phyloP scores from a whole-genome alignment of 2,329 filamentous ascomycete genomes.

The Pyrenophora tritici-repentis region DNA sequence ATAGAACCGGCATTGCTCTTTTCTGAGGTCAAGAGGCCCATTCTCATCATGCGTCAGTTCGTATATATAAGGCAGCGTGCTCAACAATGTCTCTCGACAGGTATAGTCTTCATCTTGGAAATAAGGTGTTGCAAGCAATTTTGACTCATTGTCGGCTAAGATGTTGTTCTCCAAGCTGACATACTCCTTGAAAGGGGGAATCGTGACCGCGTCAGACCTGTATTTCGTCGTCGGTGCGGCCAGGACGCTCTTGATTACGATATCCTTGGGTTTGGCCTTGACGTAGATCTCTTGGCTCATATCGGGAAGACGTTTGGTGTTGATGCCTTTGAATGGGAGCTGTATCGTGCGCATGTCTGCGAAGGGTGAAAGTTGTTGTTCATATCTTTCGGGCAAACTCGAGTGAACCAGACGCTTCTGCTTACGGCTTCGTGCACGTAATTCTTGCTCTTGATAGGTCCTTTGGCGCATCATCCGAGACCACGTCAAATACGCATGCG shows the following conservation, averaged over 20 bases:
- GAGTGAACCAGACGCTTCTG: background rate
- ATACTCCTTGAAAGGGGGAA: slow-evolving; percentile 51
- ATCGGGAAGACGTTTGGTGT: slow-evolving; percentile 1
- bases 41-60: slow-evolving; percentile 26
- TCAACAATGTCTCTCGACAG: slow-evolving; percentile 24
- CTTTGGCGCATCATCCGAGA: slow-evolving; percentile 27
- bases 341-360: slow-evolving; percentile 25
- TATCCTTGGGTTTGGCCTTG: slow-evolving; percentile 16
- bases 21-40: slow-evolving; percentile 37
- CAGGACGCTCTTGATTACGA: slow-evolving; percentile 9
- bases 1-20: slow-evolving; percentile 45
- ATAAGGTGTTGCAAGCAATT: slow-evolving; percentile 47
- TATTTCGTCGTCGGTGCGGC: slow-evolving; percentile 22
- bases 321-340: slow-evolving; percentile 5
- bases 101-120: slow-evolving; percentile 33
- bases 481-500: slow-evolving; percentile 23
- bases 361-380: slow-evolving; percentile 33
- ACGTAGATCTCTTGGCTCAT: slow-evolving; percentile 26
- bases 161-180: slow-evolving; percentile 50
- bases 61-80: slow-evolving; percentile 39
- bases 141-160: slow-evolving; percentile 49
- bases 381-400: slow-evolving; percentile 11
- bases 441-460: slow-evolving; percentile 25
- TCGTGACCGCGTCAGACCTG: slow-evolving; percentile 16
- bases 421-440: slow-evolving; percentile 12